Evolutionary conservation across 176 grass and related monocot genomes (phyloP).

Genomic region (Musa schizocarpa): DNA sequence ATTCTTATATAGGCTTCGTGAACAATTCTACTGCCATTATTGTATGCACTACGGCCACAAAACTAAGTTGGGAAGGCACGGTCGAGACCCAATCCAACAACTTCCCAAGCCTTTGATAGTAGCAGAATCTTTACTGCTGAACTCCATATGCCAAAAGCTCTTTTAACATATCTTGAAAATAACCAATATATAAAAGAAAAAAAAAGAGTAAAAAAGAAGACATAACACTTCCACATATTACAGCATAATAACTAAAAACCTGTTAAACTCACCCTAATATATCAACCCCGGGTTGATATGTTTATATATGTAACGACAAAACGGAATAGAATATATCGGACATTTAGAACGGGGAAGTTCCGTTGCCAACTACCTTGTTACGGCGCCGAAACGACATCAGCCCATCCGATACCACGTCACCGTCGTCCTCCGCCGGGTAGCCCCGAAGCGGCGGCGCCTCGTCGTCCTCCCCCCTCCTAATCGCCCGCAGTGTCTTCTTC

Average conservation of each 20-base stretch:
- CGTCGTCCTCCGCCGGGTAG: constrained; percentile 26
- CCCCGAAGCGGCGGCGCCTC: background rate
- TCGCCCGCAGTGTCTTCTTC: constrained; percentile 49
- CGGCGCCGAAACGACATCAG: constrained; percentile 65
- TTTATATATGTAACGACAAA: background rate
- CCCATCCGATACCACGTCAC: constrained; percentile 63
- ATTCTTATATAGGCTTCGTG: too few relatives aligned
- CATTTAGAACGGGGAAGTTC: constrained; percentile 55
- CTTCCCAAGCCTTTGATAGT: too few relatives aligned
- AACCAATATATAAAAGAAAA: background rate
- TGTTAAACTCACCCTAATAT: too few relatives aligned
- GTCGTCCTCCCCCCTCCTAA: constrained; percentile 38
- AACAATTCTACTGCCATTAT: too few relatives aligned
- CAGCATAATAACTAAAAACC: too few relatives aligned
- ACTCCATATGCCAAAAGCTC: too few relatives aligned
- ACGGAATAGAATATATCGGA: background rate
- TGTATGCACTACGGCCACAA: too few relatives aligned
- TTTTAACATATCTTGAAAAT: too few relatives aligned
- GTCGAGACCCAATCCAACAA: too few relatives aligned
- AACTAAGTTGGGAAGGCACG: too few relatives aligned
- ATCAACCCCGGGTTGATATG: background rate
- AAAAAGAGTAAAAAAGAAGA: background rate
- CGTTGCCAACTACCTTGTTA: constrained; percentile 28
- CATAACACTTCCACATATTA: too few relatives aligned
- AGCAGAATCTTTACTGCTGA: too few relatives aligned